These are phyloP conservation scores for Diospyros kaki DNA, from an alignment of 148 eudicot species.

Conservation along the genomic window DNA sequence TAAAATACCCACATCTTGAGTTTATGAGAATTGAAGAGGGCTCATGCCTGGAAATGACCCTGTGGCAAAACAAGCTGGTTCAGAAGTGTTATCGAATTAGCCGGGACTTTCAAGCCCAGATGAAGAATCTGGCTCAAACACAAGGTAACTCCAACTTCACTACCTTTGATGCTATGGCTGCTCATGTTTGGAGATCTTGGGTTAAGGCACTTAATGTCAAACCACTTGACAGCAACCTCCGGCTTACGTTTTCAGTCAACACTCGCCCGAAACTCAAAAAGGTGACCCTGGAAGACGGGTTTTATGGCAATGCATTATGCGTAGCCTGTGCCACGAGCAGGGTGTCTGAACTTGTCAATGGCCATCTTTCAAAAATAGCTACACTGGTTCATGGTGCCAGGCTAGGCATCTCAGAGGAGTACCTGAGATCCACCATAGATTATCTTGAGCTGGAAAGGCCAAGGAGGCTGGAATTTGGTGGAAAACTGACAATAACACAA, in stretches of 20 bases:
- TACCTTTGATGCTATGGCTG: slow-evolving; percentile 89
- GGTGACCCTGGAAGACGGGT: slow-evolving; percentile 59
- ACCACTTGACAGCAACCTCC: slow-evolving; percentile 58
- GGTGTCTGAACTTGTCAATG: slow-evolving; percentile 39
- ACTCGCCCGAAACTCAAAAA: slow-evolving; percentile 58
- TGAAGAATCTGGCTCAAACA: slow-evolving; percentile 47
- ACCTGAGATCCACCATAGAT: slow-evolving; percentile 74
- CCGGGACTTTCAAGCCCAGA: slow-evolving; percentile 43
- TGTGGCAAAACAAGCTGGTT: slow-evolving; percentile 60
- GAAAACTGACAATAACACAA: slow-evolving; percentile 82
- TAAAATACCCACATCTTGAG: slow-evolving; percentile 62
- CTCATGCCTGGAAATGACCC: slow-evolving; percentile 48
- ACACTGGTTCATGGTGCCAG: slow-evolving; percentile 61
- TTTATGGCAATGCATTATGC: slow-evolving; percentile 80
- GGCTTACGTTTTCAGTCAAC: slow-evolving; percentile 84
- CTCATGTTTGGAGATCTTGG: slow-evolving; percentile 97
- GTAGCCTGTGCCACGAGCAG: slow-evolving; percentile 69
- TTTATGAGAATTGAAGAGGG: slow-evolving; percentile 59
- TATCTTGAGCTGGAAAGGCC: slow-evolving; percentile 68
- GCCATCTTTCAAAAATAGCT: slow-evolving; percentile 32
- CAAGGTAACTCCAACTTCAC: slow-evolving; percentile 26
- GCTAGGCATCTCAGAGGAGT: slow-evolving; percentile 58
- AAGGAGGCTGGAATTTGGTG: slow-evolving; percentile 74
- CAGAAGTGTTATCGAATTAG: slow-evolving; percentile 67
- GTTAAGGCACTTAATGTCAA: slow-evolving; percentile 72